These are phyloP conservation scores for Lachnellula occidentalis DNA, from an alignment of 2,329 filamentous ascomycete species.

Conservation along the genomic window DNA sequence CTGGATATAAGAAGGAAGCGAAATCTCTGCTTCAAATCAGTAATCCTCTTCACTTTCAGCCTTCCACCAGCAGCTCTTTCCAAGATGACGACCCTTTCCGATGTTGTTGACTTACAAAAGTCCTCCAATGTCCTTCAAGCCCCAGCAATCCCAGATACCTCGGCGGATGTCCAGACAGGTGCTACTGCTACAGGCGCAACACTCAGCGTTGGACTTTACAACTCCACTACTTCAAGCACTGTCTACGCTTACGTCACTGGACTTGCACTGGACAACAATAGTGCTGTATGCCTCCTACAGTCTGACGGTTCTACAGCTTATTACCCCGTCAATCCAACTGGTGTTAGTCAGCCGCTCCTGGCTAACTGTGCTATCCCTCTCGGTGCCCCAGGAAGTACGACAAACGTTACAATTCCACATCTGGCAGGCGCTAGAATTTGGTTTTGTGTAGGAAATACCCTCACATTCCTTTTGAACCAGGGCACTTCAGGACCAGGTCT, in stretches of 20 bases:
- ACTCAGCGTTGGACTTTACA: not conserved
- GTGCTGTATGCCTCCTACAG: constrained; percentile 55
- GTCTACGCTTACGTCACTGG: constrained; percentile 70
- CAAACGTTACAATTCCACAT: constrained; percentile 60
- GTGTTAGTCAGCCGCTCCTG: constrained; percentile 44
- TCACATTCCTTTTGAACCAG: constrained; percentile 65
- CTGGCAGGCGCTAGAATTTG: constrained; percentile 68
- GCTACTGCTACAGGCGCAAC: not conserved
- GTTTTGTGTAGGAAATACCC: constrained; percentile 55
- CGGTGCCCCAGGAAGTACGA: constrained; percentile 55
- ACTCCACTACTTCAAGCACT: constrained; percentile 42
- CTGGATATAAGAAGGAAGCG: not conserved
- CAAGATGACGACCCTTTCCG: not conserved
- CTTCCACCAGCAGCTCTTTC: not conserved
- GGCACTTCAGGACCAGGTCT: constrained; percentile 59
- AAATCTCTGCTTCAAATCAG: not conserved
- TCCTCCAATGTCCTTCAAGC: not conserved
- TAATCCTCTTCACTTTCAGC: not conserved
- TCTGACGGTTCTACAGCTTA: constrained; percentile 62
- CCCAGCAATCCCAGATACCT: not conserved
- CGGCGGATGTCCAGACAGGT: not conserved
- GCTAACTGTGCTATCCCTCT: constrained; percentile 59
- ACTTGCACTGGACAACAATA: constrained; percentile 53
- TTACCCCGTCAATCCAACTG: constrained; percentile 54
- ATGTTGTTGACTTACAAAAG: not conserved